A percentile compares a stretch with the other conserved stretches of the same genome.
Evolutionary conservation across 208 protist species (phyloP).

Genomic region (Trypanosoma rangeli): DNA sequence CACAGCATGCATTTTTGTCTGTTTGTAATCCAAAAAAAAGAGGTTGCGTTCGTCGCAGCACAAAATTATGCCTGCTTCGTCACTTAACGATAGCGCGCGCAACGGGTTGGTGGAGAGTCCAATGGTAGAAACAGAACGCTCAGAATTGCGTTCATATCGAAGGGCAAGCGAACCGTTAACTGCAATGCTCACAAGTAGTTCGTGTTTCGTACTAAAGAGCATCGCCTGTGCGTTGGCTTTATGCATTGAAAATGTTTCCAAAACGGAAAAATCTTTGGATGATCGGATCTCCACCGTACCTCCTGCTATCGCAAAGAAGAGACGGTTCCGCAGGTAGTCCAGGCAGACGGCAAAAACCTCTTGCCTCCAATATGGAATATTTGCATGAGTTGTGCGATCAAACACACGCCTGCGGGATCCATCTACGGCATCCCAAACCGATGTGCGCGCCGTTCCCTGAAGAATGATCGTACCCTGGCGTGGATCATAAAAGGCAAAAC

Average conservation of each 20-base stretch:
- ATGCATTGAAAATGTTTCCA: slow-evolving; percentile 31
- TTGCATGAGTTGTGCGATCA: slow-evolving; percentile 33
- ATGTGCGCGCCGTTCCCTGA: slow-evolving; percentile 59
- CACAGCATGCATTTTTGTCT: slow-evolving; percentile 7
- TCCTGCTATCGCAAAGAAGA: slow-evolving; percentile 49
- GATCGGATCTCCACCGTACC: slow-evolving; percentile 47
- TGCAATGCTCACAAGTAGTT: slow-evolving; percentile 47
- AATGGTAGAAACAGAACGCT: slow-evolving; percentile 1
- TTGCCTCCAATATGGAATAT: slow-evolving; percentile 18
- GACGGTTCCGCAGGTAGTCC: slow-evolving; percentile 51
- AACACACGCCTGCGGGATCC: slow-evolving; percentile 46
- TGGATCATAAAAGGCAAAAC: slow-evolving; percentile 40
- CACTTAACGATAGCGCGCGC: slow-evolving; percentile 42
- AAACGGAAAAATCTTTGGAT: slow-evolving; percentile 31
- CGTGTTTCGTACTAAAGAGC: slow-evolving; percentile 45
- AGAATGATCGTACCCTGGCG: slow-evolving; percentile 49
- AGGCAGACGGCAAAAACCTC: slow-evolving; percentile 62
- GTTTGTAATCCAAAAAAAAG: slow-evolving; percentile 57
- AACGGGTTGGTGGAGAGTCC: slow-evolving; percentile 25
- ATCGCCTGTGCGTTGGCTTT: slow-evolving; percentile 40
- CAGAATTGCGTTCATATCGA: slow-evolving; percentile 22
- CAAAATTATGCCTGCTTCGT: slow-evolving; percentile 52
- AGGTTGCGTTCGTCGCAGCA: slow-evolving; percentile 40
- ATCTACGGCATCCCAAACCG: slow-evolving; percentile 54
- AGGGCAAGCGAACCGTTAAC: slow-evolving; percentile 46